Evolutionary conservation across 1,284 basidiomycete genomes (phyloP).

Genomic region (Peniophora sp.): DNA sequence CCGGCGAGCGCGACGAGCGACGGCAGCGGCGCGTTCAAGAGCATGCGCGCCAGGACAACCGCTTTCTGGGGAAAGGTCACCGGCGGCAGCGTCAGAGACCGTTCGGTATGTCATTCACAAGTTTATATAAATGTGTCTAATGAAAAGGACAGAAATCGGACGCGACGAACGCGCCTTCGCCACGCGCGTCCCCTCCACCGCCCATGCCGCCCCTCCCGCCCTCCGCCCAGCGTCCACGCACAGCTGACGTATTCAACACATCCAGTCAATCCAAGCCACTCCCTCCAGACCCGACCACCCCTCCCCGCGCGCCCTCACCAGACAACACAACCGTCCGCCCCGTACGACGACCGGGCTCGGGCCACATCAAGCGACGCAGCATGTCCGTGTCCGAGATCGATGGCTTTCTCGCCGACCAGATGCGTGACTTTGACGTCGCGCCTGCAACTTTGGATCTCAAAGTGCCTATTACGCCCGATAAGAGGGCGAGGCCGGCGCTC

Average conservation of each 20-base stretch:
- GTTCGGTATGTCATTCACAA: constrained; percentile 44
- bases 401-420: not conserved
- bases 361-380: not conserved
- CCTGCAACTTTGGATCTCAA: not conserved
- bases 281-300: constrained; percentile 43
- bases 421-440: not conserved
- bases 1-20: constrained; percentile 20
- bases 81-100: constrained; percentile 55
- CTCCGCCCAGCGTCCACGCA: constrained; percentile 31
- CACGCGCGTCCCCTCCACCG: constrained; percentile 43
- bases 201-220: constrained; percentile 65
- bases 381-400: not conserved
- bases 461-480: not conserved
- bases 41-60: constrained; percentile 67
- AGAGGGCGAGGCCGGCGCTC: not conserved
- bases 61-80: constrained; percentile 73
- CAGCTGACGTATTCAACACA: constrained; percentile 43
- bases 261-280: constrained; percentile 42
- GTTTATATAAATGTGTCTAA: too few species aligned
- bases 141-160: constrained; percentile 37
- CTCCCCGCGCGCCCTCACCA: constrained; percentile 46
- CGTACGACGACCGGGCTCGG: not conserved
- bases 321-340: not conserved
- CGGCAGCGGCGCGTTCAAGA: constrained; percentile 41
- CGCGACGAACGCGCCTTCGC: constrained; percentile 21